Evolutionary conservation across 345 rosid genomes (phyloP).

Genomic region (Anacardium occidentale): DNA sequence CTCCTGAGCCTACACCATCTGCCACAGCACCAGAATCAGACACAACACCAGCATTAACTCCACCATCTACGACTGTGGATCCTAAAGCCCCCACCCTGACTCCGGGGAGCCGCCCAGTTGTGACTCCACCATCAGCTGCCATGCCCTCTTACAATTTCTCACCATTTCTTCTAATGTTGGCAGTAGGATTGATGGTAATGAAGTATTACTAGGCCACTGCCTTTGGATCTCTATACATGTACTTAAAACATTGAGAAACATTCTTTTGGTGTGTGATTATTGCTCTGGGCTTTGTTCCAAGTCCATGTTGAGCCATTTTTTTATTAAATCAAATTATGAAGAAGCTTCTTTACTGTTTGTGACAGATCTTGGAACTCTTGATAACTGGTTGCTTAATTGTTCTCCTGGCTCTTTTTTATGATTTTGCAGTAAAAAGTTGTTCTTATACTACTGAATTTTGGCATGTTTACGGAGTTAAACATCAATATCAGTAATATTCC

Average conservation of each 20-base stretch:
- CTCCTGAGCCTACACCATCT: conserved; percentile 59
- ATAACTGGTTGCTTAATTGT: too few species aligned
- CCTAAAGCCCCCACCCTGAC: conserved; percentile 42
- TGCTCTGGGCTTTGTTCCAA: conserved; percentile 6
- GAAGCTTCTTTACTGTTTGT: too few species aligned
- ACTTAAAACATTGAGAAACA: neutral
- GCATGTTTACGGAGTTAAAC: too few species aligned
- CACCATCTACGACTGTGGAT: conserved; percentile 35
- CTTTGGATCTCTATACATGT: neutral
- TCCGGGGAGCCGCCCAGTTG: conserved; percentile 51
- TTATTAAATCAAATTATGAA: neutral
- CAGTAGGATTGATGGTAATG: conserved; percentile 41
- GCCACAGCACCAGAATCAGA: conserved; percentile 56
- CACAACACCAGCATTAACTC: conserved; percentile 49
- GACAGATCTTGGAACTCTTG: too few species aligned
- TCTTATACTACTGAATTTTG: too few species aligned
- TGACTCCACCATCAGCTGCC: conserved; percentile 63
- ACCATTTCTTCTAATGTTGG: conserved; percentile 45
- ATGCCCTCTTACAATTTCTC: conserved; percentile 32
- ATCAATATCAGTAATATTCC: too few species aligned
- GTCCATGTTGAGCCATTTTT: conserved; percentile 25
- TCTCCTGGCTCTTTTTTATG: too few species aligned
- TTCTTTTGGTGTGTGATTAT: conserved; percentile 17
- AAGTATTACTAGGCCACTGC: conserved; percentile 34
- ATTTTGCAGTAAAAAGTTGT: too few species aligned